phyloP scores from a whole-genome alignment of 352 stramenopile genomes.

The Globisporangium canariense region DNA sequence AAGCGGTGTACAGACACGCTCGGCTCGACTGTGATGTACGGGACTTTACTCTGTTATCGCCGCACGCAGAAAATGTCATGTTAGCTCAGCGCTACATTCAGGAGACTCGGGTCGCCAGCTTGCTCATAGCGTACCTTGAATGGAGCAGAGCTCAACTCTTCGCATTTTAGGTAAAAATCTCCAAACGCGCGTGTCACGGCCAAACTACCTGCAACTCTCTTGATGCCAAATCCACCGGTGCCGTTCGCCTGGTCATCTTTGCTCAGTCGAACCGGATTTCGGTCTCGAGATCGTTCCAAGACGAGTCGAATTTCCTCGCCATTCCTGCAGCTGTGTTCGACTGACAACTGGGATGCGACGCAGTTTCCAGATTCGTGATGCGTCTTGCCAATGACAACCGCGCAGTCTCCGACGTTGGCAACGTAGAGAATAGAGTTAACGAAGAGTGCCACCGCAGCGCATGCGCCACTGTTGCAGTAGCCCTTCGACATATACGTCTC shows the following conservation, averaged over 20 bases:
- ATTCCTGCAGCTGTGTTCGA: conserved; percentile 64
- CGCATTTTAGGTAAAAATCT: conserved; percentile 93
- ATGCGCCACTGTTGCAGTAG: conserved; percentile 70
- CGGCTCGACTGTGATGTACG: conserved; percentile 74
- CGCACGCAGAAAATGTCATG: background rate
- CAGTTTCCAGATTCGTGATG: conserved; percentile 31
- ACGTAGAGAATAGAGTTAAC: conserved; percentile 73
- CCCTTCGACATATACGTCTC: conserved; percentile 53
- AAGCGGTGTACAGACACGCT: conserved; percentile 51
- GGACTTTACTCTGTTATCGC: conserved; percentile 59
- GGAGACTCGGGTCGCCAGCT: conserved; percentile 15
- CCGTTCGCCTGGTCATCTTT: conserved; percentile 87
- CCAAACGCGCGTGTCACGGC: conserved; percentile 91
- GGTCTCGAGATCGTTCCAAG: conserved; percentile 60
- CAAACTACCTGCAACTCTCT: conserved; percentile 89
- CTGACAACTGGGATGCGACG: conserved; percentile 35
- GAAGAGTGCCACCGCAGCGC: conserved; percentile 59
- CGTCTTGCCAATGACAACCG: conserved; percentile 78
- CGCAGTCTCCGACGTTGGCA: conserved; percentile 90
- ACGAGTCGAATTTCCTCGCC: conserved; percentile 47
- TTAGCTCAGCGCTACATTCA: background rate
- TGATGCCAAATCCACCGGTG: conserved; percentile 74
- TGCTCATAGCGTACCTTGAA: conserved; percentile 82
- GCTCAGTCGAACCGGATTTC: conserved; percentile 86
- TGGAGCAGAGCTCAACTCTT: conserved; percentile 86